Evolutionary conservation across 2,329 filamentous ascomycete genomes (phyloP), one percentile per base, ranked within the genome.

Genomic region (Aspergillus sp.): DNA sequence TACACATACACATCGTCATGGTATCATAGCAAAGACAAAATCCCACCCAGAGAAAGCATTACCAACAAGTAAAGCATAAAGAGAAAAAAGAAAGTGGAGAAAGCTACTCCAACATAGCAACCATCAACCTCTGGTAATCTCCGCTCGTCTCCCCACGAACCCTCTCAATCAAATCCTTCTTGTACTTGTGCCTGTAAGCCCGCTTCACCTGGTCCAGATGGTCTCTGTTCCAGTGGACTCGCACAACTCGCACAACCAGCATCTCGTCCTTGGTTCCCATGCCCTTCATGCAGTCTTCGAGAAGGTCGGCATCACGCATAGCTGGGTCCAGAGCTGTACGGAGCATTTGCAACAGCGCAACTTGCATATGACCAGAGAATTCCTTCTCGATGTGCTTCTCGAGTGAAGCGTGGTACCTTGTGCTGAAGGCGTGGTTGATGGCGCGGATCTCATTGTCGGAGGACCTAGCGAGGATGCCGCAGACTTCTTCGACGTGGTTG

Each of bases 311-410:
- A 56, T 95, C 90, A 52, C 89, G 84, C 75, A 88, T 85, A 46
- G 88, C 88, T 52, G 85, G 88, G 67, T 96, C 89, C 5, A 79
- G 72, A 3, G 87, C 91, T 9, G 84, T 76, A 8, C 78, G 78
- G n/a, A 96, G 72, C 65, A 95, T 89, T 62, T 82, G 83, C 27
- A 93, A 69, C 1, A 97, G 77, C 0, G 89, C 89, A 11, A 88
- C 80, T 63, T 90, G 76, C 90, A 97, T 96, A 62, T 97, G 91
- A 1, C 91, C 91, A 0, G 84, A 87, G 68, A 96, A 96, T 58
- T 93, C 83, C 70, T 80, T 86, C 49, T 82, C 81, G 55, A 97
- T 82, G 39, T 89, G 83, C 30, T 81, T 78, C 51, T 88, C 83
- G 2, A 97, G 74, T 9, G 79, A 72, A 33, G 77, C 78, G 13